Conservation (phyloP, 805 yeast species). For the Wickerhamomyces strasburgensis region DNA sequence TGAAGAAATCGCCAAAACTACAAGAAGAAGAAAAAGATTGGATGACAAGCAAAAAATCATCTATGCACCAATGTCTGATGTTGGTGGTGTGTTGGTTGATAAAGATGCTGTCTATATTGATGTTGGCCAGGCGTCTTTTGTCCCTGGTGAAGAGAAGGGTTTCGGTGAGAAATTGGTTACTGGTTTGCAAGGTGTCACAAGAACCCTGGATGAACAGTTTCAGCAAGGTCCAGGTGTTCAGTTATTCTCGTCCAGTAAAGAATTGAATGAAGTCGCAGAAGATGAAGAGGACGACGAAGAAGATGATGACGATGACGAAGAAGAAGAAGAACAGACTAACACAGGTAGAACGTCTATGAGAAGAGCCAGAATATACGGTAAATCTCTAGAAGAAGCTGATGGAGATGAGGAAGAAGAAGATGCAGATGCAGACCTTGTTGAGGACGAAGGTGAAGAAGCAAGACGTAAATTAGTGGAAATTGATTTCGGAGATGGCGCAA, state of each 20-base stretch:
- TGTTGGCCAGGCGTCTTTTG: conserved; percentile 47
- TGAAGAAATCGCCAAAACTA: conserved; percentile 47
- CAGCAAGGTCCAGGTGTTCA: conserved; percentile 66
- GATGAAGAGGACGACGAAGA: conserved; percentile 34
- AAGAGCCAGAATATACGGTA: conserved; percentile 54
- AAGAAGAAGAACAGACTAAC: conserved; percentile 29
- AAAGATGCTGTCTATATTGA: conserved; percentile 95
- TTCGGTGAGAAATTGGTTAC: conserved; percentile 86
- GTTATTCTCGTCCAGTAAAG: conserved; percentile 61
- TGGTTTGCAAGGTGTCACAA: conserved; percentile 65
- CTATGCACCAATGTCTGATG: conserved; percentile 99
- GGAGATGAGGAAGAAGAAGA: conserved; percentile 42
- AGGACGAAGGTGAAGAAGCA: conserved; percentile 34
- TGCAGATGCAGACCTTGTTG: conserved; percentile 34
- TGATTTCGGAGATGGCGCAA: conserved; percentile 36
- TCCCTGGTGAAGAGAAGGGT: conserved; percentile 64
- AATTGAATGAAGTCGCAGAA: conserved; percentile 40
- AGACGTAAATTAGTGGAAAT: conserved; percentile 42
- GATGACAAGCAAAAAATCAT: conserved; percentile 92
- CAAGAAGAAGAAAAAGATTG: conserved; percentile 84
- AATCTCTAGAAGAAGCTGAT: conserved; percentile 40
- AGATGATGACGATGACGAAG: conserved; percentile 29
- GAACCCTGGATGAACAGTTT: conserved; percentile 52
- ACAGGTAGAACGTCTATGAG: conserved; percentile 66
- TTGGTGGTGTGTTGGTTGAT: conserved; percentile 97